Evolutionary conservation across 2,329 filamentous ascomycete genomes (phyloP).

Genomic region (Neodidymelliopsis sp.): DNA sequence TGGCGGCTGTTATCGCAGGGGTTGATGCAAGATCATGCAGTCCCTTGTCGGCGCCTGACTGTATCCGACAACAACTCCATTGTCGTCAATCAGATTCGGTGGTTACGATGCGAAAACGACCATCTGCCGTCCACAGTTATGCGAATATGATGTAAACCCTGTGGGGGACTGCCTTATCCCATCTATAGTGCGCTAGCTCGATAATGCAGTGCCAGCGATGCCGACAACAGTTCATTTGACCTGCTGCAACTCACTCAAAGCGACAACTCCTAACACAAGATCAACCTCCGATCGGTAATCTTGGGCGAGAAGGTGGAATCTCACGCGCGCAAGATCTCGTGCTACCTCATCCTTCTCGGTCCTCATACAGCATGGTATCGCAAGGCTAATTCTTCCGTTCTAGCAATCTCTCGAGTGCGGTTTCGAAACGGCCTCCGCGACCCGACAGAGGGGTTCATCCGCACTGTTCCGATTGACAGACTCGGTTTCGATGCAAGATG

Average conservation of each 20-base stretch:
- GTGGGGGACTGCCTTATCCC: neutral
- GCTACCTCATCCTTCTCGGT: neutral
- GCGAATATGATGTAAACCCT: neutral
- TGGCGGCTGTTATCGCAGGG: neutral
- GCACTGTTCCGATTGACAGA: neutral
- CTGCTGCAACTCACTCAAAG: neutral
- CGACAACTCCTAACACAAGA: neutral
- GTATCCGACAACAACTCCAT: neutral
- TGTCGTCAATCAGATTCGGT: neutral
- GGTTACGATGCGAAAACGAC: neutral
- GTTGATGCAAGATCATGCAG: conserved; percentile 17
- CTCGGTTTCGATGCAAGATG: conserved; percentile 3
- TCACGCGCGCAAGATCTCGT: neutral
- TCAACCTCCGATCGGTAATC: neutral
- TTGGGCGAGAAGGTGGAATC: neutral
- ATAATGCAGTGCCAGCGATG: neutral
- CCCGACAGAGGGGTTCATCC: neutral
- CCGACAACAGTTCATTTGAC: neutral
- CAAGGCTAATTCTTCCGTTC: neutral
- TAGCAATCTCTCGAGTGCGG: neutral
- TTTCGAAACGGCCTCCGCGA: neutral
- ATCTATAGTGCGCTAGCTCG: neutral
- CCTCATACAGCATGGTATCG: neutral
- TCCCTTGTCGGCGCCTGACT: conserved; percentile 2
- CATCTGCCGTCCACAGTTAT: neutral